Base-by-base conservation (phyloP, 2,329 filamentous ascomycete species). In the Aspergillus ochraceoroseus region DNA sequence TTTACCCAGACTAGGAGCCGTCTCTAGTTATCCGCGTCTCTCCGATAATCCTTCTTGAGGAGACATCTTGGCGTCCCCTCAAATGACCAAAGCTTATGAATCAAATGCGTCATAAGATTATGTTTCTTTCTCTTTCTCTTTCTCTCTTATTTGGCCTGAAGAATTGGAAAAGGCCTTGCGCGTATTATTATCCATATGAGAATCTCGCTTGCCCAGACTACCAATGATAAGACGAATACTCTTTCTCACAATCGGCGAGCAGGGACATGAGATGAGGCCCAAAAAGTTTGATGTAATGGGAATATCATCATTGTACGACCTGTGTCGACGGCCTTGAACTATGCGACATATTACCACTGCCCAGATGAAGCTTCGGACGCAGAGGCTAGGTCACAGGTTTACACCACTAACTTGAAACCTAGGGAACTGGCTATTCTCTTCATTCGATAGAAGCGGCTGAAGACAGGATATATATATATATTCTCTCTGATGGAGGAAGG, bases 241-340 rank as follows among this genome's bases (percentile, higher is more conserved):
- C 20, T 15, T 9, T 15, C 7, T 9, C 14, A 7, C 13, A 11
- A 31, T 5, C 4, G 7, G 28, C n/a, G n/a, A n/a, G n/a, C n/a
- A n/a, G n/a, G n/a, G n/a, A n/a, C n/a, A n/a, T n/a, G n/a, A n/a
- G n/a, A n/a, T n/a, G n/a, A n/a, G n/a, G n/a, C n/a, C n/a, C n/a
- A n/a, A 4, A 11, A 38, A 30, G 9, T 14, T 25, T 38, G 18
- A 38, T 13, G 27, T 31, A 38, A 31, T 8, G 11, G 13, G 26
- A 30, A 38, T 31, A n/a, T 17, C n/a, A 14, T 29, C 13, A 2
- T 12, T 6, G 14, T 32, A 27, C 23, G 15, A 15, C 23, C 13
- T 29, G 5, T 17, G 17, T 28, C n/a, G 37, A 9, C n/a, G 26
- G 30, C 17, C 17, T 22, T 15, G 20, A 13, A 12, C 27, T 20